Base-by-base conservation (phyloP, 352 stramenopile species). In the Thalassiosira mediterranea region DNA sequence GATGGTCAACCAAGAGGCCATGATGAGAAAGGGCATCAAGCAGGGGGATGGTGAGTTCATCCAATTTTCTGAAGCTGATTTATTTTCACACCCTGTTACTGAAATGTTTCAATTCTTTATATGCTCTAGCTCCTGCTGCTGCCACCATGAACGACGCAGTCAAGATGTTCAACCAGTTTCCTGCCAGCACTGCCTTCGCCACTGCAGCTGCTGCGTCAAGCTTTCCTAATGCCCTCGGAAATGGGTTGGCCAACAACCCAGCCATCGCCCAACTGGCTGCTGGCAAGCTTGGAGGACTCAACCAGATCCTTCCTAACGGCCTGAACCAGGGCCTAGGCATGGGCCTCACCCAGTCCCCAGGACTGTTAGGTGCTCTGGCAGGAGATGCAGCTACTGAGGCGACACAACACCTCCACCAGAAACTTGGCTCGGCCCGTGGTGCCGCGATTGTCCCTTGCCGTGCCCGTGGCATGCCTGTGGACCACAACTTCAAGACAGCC, bases 401-500 rank as follows among this genome's bases (percentile, higher is more conserved):
- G 7, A 42, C 34, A 5, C 32, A 65, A 4, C 17, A 54, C 23
- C 38, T 49, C 29, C 42, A 61, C 31, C 51, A 65, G 17, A 76
- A 76, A 46, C 66, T 69, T 15, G 56, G 61, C 8, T 19, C 21
- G 13, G 15, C 62, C 21, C 37, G 32, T 5, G 63, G 76, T 5
- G 52, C 80, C 19, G 80, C 88, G 3, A 88, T 91, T 65, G 82
- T 92, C 15, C 87, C 87, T 7, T 92, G 87, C 47, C 65, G 87
- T 44, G 86, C 83, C 34, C 53, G 83, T 25, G 80, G 86, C n/a
- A 89, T 91, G 75, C 81, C 84, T 8, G 88, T 89, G 62, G 84
- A 92, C 62, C 87, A 92, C 67, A 90, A 89, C 32, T 89, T 89
- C 48, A 86, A 86, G 76, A 89, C 86, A 26, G 83, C 86, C 1